Conservation (phyloP, 306 rosid genomes). For the Acacia crassicarpa region DNA sequence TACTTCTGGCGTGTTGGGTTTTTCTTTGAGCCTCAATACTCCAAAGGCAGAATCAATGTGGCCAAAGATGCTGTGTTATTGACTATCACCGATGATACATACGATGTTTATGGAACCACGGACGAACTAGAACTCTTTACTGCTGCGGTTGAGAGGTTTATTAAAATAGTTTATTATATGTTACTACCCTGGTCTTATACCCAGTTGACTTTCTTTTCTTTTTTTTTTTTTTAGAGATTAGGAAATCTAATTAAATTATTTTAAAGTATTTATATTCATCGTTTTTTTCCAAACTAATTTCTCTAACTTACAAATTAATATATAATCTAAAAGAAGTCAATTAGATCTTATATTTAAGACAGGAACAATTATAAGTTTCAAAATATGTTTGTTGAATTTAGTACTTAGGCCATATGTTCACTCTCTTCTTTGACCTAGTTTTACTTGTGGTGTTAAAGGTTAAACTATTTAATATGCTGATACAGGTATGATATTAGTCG, state of each 20-base stretch:
- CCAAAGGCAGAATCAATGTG: background rate
- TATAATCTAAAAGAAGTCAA: too few species aligned
- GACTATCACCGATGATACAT: constrained; percentile 36
- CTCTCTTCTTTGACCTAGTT: background rate
- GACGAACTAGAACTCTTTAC: constrained; percentile 26
- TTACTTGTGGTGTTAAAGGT: background rate
- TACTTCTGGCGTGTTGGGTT: background rate
- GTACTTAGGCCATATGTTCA: background rate
- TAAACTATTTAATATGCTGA: background rate
- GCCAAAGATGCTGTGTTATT: constrained; percentile 6
- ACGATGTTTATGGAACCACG: constrained; percentile 45
- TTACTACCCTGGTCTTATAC: background rate
- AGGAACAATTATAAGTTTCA: too few species aligned
- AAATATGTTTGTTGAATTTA: background rate
- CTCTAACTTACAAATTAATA: too few species aligned
- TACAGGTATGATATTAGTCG: background rate
- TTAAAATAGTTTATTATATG: background rate
- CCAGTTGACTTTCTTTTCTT: too few species aligned
- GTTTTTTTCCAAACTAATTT: too few species aligned
- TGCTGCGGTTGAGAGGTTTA: constrained; percentile 42
- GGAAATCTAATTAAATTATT: too few species aligned
- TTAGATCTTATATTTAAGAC: too few species aligned
- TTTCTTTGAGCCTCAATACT: background rate
- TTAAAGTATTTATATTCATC: too few species aligned
- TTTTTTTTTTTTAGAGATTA: too few species aligned